A percentile compares a stretch with the other conserved stretches of the same genome.
phyloP scores from a whole-genome alignment of 2,329 filamentous ascomycete genomes.

The Exophiala bonariae region DNA sequence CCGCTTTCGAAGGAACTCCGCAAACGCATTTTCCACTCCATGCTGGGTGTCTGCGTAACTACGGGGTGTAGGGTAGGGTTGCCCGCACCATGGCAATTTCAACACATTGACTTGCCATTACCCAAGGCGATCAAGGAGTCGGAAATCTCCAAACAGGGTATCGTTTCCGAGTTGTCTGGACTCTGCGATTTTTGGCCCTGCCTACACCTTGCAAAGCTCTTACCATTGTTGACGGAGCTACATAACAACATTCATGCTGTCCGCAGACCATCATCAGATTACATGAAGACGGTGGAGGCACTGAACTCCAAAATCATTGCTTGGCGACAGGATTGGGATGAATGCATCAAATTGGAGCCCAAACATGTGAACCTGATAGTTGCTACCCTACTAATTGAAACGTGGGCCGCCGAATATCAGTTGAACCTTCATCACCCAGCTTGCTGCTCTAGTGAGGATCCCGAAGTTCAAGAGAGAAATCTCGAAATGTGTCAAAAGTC shows the following conservation, averaged over 20 bases:
- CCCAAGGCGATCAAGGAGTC: conserved; percentile 72
- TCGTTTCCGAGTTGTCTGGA: conserved; percentile 55
- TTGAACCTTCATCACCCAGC: conserved; percentile 56
- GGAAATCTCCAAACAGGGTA: conserved; percentile 63
- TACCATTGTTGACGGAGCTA: conserved; percentile 70
- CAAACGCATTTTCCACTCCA: conserved; percentile 75
- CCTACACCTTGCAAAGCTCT: conserved; percentile 64
- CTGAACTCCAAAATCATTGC: conserved; percentile 65
- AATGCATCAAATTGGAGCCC: conserved; percentile 45
- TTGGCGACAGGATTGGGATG: conserved; percentile 66
- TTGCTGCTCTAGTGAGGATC: conserved; percentile 40
- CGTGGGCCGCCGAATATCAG: conserved; percentile 50
- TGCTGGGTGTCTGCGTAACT: conserved; percentile 66
- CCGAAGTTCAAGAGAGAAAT: conserved; percentile 33
- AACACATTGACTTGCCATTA: conserved; percentile 72
- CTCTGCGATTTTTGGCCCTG: conserved; percentile 69
- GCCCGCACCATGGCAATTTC: conserved; percentile 71
- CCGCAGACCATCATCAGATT: conserved; percentile 61
- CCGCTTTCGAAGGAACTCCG: conserved; percentile 72
- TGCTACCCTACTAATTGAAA: conserved; percentile 50
- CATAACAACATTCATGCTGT: conserved; percentile 76
- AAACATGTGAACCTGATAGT: conserved; percentile 46
- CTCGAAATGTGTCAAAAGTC: conserved; percentile 33
- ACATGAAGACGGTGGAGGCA: conserved; percentile 62
- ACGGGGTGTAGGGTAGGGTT: conserved; percentile 73